Conservation (phyloP, 805 yeast species). For the Metschnikowia koreensis region DNA sequence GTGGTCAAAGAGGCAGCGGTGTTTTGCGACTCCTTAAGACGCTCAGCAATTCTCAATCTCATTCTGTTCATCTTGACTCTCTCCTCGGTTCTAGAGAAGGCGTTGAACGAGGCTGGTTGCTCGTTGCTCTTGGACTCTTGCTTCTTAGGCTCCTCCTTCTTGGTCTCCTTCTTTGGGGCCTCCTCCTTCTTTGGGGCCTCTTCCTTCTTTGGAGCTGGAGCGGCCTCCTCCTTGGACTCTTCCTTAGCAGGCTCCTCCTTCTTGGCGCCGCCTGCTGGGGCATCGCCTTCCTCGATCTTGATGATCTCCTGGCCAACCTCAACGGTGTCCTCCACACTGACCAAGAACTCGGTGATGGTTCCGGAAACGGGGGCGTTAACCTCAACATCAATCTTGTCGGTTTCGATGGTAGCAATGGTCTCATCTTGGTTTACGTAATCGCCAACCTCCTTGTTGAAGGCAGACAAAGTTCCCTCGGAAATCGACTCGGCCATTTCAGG, state of each 20-base stretch:
- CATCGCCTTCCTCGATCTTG: constrained; percentile 69
- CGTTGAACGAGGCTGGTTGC: constrained; percentile 34
- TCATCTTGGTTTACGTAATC: constrained; percentile 86
- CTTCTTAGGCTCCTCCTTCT: constrained; percentile 30
- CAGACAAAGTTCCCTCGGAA: constrained; percentile 88
- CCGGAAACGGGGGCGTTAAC: constrained; percentile 94
- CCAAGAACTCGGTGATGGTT: constrained; percentile 80
- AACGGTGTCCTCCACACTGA: constrained; percentile 85
- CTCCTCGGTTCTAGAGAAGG: constrained; percentile 80
- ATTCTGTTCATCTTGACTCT: constrained; percentile 98
- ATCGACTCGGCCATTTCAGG: constrained; percentile 99
- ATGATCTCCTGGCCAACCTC: constrained; percentile 92
- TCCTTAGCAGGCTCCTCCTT: constrained; percentile 22
- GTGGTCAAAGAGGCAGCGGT: constrained; percentile 98
- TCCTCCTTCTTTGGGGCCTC: constrained; percentile 22
- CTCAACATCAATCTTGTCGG: constrained; percentile 96
- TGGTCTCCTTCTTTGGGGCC: constrained; percentile 28
- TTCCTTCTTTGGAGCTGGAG: constrained; percentile 13
- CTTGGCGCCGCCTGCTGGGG: constrained; percentile 30
- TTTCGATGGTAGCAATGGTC: constrained; percentile 93
- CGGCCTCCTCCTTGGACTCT: constrained; percentile 16
- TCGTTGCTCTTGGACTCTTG: constrained; percentile 11
- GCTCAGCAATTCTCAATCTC: constrained; percentile 98
- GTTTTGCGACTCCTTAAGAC: constrained; percentile 98
- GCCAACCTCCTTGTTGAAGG: constrained; percentile 72